Conservation (phyloP, 163 green algal species). For the Trebouxia gelatinosa region DNA sequence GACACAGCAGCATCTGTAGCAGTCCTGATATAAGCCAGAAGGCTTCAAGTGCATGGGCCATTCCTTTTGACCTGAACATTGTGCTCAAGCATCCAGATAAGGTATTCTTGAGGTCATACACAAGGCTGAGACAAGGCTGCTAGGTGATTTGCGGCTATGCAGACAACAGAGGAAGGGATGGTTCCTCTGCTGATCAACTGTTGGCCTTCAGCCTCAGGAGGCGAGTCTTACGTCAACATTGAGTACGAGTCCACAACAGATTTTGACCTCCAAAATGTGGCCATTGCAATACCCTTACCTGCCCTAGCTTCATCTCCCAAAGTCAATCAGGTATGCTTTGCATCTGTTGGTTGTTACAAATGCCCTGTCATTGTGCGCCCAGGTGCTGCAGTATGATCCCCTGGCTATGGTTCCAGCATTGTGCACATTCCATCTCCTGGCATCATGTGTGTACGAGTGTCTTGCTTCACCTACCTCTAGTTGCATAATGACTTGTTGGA, state of each 20-base stretch:
- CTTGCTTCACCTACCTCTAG: background rate
- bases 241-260: conserved; percentile 89
- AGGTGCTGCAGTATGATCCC: too few species aligned
- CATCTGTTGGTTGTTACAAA: background rate
- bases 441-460: background rate
- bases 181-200: conserved; percentile 96
- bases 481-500: background rate
- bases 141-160: too few species aligned
- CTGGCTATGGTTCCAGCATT: too few species aligned
- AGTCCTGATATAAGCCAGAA: too few species aligned
- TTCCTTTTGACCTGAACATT: too few species aligned
- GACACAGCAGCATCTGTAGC: too few species aligned
- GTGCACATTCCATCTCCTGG: too few species aligned
- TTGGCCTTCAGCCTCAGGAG: conserved; percentile 85
- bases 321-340: conserved; percentile 76
- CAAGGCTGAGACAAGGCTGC: too few species aligned
- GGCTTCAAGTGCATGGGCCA: too few species aligned
- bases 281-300: conserved; percentile 91
- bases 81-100: too few species aligned
- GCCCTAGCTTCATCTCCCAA: conserved; percentile 58
- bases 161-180: conserved; percentile 68
- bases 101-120: too few species aligned
- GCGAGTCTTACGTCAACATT: conserved; percentile 96
- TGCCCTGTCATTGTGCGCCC: background rate
- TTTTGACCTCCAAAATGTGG: conserved; percentile 85